These are phyloP conservation scores for Botrytis tulipae DNA, from an alignment of 2,329 filamentous ascomycete genomes.

Conservation along the genomic window DNA sequence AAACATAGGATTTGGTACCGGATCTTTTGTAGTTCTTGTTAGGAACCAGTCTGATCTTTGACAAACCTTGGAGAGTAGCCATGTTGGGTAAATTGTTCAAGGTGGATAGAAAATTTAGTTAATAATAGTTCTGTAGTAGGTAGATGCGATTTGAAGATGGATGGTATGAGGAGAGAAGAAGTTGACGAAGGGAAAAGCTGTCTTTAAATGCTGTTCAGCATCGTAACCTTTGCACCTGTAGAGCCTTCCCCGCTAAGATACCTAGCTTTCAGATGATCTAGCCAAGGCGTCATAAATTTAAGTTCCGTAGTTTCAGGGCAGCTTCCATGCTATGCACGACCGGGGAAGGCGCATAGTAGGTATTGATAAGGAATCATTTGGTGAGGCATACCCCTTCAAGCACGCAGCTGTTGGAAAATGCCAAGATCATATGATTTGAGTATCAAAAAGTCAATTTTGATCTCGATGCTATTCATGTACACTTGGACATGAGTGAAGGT, in stretches of 20 bases:
- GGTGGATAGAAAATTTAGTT: not conserved
- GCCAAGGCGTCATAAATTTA: conserved; percentile 14
- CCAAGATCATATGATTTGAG: conserved; percentile 15
- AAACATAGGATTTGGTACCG: conserved; percentile 63
- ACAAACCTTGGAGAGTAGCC: conserved; percentile 35
- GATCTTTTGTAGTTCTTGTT: conserved; percentile 59
- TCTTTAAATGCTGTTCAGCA: conserved; percentile 13
- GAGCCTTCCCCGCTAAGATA: not conserved
- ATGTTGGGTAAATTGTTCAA: conserved; percentile 27
- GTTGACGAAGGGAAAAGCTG: not conserved
- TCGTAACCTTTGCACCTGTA: not conserved
- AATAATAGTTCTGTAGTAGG: not conserved
- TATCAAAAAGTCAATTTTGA: not conserved
- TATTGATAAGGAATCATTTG: conserved; percentile 16
- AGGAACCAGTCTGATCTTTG: conserved; percentile 50
- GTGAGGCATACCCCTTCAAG: not conserved
- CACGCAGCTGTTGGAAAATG: conserved; percentile 3
- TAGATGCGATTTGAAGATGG: not conserved
- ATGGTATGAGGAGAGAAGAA: not conserved
- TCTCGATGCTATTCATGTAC: not conserved
- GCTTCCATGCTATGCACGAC: conserved; percentile 15
- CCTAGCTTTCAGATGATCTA: conserved; percentile 3
- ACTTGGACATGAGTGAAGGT: not conserved
- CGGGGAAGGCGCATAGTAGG: conserved; percentile 12
- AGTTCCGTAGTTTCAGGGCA: conserved; percentile 14